Conservation (phyloP, 1,139 yeast genomes). For the Yarrowia galli region DNA sequence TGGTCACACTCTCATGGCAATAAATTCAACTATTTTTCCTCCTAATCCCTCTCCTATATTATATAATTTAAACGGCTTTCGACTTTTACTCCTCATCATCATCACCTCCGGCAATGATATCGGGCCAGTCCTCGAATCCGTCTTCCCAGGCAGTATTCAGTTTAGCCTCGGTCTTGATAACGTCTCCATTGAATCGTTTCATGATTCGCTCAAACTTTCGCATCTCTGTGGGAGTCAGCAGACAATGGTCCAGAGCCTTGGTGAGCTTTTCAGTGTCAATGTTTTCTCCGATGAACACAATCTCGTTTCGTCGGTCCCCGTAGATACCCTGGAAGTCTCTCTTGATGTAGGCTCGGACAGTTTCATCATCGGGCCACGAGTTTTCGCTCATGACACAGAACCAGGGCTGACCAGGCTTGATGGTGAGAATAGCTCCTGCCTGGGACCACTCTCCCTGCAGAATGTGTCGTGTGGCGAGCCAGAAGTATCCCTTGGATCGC, state of each 20-base stretch:
- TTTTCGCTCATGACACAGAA: conserved; percentile 54
- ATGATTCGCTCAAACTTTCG: conserved; percentile 48
- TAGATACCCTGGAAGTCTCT: conserved; percentile 53
- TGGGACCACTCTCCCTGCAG: conserved; percentile 59
- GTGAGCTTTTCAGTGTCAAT: conserved; percentile 49
- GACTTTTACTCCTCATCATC: conserved; percentile 19
- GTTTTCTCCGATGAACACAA: conserved; percentile 57
- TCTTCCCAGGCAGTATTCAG: conserved; percentile 52
- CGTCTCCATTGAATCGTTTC: conserved; percentile 46
- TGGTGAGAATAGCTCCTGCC: conserved; percentile 57
- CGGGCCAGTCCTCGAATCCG: conserved; percentile 51
- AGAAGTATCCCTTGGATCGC: conserved; percentile 57
- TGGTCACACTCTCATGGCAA: no score
- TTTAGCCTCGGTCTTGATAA: conserved; percentile 50
- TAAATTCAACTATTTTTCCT: conserved; percentile 21
- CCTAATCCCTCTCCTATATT: conserved; percentile 27
- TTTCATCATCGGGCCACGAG: conserved; percentile 50
- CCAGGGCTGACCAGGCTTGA: conserved; percentile 58
- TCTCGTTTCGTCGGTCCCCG: conserved; percentile 57
- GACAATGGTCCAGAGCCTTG: conserved; percentile 51
- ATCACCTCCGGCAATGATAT: conserved; percentile 29
- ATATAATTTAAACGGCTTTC: not conserved
- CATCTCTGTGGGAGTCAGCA: conserved; percentile 54
- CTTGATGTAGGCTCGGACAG: conserved; percentile 50
- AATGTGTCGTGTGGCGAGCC: conserved; percentile 57